Evolutionary conservation across 2,329 filamentous ascomycete species (phyloP).

Genomic region (Ceratocystis ficicola): DNA sequence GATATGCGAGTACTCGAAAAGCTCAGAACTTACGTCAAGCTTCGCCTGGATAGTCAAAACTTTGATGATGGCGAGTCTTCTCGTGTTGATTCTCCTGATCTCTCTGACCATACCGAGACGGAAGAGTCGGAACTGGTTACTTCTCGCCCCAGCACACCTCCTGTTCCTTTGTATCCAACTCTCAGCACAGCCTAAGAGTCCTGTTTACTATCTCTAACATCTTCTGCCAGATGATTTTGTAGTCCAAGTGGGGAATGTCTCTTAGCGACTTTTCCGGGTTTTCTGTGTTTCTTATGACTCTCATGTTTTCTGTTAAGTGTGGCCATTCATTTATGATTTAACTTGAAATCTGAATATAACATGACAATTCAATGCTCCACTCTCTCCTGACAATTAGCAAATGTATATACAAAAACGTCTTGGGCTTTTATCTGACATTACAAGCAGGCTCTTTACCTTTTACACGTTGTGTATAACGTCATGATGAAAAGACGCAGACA

Average conservation of each 20-base stretch:
- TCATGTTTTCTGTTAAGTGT: background rate
- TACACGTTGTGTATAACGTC: too few relatives aligned
- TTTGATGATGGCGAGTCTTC: constrained; percentile 34
- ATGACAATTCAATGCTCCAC: background rate
- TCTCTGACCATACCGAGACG: background rate
- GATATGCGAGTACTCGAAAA: constrained; percentile 54
- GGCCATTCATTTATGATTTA: background rate
- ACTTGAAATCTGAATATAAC: background rate
- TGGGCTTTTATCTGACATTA: too few relatives aligned
- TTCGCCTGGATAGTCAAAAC: constrained; percentile 45
- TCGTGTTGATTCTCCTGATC: constrained; percentile 23
- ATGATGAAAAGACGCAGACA: too few relatives aligned
- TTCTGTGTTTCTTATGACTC: background rate
- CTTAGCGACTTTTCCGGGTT: background rate
- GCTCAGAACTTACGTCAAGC: constrained; percentile 45
- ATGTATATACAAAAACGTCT: too few relatives aligned
- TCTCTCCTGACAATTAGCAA: background rate
- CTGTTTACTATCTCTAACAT: background rate
- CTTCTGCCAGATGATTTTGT: background rate
- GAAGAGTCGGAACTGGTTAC: constrained; percentile 18
- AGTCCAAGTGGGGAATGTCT: too few relatives aligned
- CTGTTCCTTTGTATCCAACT: constrained; percentile 21
- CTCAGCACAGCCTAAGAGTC: constrained; percentile 12
- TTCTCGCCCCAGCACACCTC: constrained; percentile 12
- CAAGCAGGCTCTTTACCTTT: too few relatives aligned